Percentiles rank a stretch among this genome's conserved stretches.
Conservation (phyloP, 2,329 filamentous ascomycete species). For the Botrytis sinoallii region DNA sequence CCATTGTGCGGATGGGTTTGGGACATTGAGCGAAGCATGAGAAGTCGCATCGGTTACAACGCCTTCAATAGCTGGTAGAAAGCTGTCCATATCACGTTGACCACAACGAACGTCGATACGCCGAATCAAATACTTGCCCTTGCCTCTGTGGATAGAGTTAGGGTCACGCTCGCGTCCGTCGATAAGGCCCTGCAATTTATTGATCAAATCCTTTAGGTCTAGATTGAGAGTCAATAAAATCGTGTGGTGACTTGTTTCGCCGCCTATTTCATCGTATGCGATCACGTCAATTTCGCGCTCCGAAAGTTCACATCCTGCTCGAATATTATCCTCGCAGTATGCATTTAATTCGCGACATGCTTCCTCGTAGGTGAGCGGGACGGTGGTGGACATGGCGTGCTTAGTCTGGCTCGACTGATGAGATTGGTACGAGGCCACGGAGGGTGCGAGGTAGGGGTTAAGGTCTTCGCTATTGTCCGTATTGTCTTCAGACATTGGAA, state of each 20-base stretch:
- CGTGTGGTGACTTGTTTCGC: constrained; percentile 4
- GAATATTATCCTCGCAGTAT: not conserved
- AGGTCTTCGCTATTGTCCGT: not conserved
- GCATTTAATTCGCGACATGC: not conserved
- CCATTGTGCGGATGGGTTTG: constrained; percentile 3
- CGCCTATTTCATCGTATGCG: constrained; percentile 12
- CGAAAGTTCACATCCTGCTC: not conserved
- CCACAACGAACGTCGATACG: constrained; percentile 12
- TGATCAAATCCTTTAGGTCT: not conserved
- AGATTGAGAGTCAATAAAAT: not conserved
- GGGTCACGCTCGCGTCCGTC: constrained; percentile 8
- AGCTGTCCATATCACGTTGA: not conserved
- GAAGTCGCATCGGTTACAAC: not conserved
- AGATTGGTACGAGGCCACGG: not conserved
- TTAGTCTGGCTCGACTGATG: not conserved
- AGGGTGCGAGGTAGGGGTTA: not conserved
- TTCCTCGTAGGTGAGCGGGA: not conserved
- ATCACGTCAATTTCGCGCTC: constrained; percentile 3
- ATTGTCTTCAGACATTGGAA: not conserved
- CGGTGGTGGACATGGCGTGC: not conserved
- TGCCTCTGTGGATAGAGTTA: not conserved
- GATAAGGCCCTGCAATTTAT: not conserved
- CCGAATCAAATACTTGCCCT: constrained; percentile 1
- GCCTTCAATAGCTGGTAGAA: constrained; percentile 14
- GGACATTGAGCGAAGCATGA: not conserved